phyloP scores from a whole-genome alignment of 148 eudicot species.

The Bassia scoparia region DNA sequence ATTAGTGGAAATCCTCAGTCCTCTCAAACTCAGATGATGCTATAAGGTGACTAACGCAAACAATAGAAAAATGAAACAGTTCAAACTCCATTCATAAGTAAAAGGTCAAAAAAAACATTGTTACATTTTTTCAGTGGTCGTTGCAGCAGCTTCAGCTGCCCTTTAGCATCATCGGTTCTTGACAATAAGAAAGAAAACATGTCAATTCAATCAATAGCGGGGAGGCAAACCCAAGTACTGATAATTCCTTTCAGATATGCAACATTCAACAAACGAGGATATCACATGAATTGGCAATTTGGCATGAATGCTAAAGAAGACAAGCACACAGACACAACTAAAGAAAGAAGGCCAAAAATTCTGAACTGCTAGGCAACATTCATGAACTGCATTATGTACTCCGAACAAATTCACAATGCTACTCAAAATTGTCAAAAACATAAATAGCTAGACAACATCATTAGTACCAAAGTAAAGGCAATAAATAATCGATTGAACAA shows the following conservation, averaged over 20 bases:
- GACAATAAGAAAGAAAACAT: neutral
- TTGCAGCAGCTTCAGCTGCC: neutral
- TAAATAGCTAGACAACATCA: neutral
- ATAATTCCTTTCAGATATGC: neutral
- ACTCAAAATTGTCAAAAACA: neutral
- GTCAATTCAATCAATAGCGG: neutral
- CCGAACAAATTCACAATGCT: neutral
- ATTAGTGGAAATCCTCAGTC: too few relatives aligned
- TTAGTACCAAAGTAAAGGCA: neutral
- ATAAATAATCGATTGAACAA: neutral
- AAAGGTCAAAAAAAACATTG: neutral
- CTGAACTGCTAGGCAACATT: neutral
- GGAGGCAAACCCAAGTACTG: neutral
- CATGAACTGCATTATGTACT: neutral
- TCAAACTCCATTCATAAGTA: neutral
- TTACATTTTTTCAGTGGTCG: neutral
- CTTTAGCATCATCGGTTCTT: neutral
- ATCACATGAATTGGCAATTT: too few relatives aligned
- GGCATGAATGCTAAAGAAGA: too few relatives aligned
- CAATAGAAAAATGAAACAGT: too few relatives aligned
- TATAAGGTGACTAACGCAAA: too few relatives aligned
- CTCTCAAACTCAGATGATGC: too few relatives aligned
- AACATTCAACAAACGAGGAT: neutral
- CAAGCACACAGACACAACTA: neutral
- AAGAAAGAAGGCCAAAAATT: neutral